These are phyloP conservation scores for Acacia acuminata DNA, from an alignment of 306 rosid genomes.

Conservation along the genomic window DNA sequence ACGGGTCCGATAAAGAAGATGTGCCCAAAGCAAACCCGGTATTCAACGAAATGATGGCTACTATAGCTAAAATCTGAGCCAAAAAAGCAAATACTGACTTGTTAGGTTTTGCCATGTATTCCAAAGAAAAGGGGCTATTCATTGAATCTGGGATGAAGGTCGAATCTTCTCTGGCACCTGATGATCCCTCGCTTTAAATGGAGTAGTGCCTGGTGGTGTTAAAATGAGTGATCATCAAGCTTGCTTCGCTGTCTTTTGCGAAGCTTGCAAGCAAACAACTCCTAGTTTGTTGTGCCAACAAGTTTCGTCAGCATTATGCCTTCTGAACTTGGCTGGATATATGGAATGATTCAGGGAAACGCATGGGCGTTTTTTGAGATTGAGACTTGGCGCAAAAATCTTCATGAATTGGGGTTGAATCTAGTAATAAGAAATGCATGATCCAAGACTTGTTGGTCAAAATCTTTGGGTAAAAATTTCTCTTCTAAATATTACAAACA, in stretches of 20 bases:
- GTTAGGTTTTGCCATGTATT: slow-evolving; percentile 31
- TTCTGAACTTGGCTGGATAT: not conserved
- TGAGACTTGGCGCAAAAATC: not conserved
- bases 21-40: not conserved
- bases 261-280: not conserved
- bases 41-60: slow-evolving; percentile 15
- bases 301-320: not conserved
- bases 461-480: no score
- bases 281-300: not conserved
- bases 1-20: slow-evolving; percentile 33
- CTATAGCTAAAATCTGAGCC: slow-evolving; percentile 22
- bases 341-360: no score
- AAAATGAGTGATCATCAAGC: not conserved
- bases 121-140: not conserved
- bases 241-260: not conserved
- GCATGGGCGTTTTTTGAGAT: not conserved
- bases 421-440: not conserved
- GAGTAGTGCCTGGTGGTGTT: not conserved
- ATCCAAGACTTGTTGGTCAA: no score
- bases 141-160: not conserved
- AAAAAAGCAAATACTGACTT: slow-evolving; percentile 24
- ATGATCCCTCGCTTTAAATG: not conserved
- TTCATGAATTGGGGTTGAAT: not conserved
- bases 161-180: not conserved
- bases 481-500: no score